phyloP scores from a whole-genome alignment of 331 rosid genomes.

The Quercus phellos region DNA sequence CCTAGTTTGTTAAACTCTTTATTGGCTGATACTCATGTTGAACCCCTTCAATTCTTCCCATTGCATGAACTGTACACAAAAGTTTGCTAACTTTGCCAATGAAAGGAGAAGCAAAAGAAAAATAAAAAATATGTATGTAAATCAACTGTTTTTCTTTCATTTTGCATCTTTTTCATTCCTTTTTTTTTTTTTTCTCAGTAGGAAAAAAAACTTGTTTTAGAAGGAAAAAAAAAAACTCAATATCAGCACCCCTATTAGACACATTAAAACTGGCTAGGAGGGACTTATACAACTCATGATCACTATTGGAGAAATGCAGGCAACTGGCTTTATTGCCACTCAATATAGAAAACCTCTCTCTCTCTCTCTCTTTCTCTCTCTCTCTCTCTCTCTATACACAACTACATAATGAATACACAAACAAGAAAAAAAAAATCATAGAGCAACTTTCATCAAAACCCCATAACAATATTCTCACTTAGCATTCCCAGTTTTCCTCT shows the following conservation, averaged over 20 bases:
- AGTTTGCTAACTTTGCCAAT: too few relatives aligned
- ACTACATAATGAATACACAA: constrained; percentile 32
- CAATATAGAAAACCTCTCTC: background rate
- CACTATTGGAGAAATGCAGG: constrained; percentile 35
- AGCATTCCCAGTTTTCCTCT: constrained; percentile 44
- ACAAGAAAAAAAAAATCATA: constrained; percentile 8
- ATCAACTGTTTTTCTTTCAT: background rate
- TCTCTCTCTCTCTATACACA: constrained; percentile 13
- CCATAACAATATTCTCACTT: constrained; percentile 35
- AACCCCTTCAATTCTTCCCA: too few relatives aligned
- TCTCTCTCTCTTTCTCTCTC: constrained; percentile 7
- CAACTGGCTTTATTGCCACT: constrained; percentile 29
- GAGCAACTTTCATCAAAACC: constrained; percentile 20
- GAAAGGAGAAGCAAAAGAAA: too few relatives aligned
- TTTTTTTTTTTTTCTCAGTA: background rate
- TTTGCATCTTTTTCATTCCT: background rate
- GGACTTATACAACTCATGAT: constrained; percentile 19
- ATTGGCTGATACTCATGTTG: too few relatives aligned
- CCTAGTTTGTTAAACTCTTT: too few relatives aligned
- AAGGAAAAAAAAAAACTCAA: background rate
- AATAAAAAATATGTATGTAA: background rate
- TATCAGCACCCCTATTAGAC: constrained; percentile 8
- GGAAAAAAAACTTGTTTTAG: background rate
- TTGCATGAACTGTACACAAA: too few relatives aligned
- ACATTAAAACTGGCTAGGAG: constrained; percentile 12